Base-by-base conservation (phyloP, 257 asterid species). In the Nicotiana tabacum region DNA sequence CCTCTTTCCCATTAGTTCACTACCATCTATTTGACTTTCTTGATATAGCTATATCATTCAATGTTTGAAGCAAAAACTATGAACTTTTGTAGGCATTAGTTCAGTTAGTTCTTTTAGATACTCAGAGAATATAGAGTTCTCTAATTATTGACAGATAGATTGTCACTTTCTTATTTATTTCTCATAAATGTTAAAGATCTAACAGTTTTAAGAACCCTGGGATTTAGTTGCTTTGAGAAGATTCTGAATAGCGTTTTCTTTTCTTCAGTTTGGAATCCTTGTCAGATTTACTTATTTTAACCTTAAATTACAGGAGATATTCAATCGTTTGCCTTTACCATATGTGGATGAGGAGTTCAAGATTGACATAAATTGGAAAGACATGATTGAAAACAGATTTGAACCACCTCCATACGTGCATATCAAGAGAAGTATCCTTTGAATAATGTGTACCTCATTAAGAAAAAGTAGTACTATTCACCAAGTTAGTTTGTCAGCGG, bases 351-450 rank as follows among this genome's bases (percentile, higher is more conserved):
- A 91, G 87, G 99, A 94, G 83, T 96, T 94, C 94, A 88, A 86
- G 84, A 85, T 94, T 85, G 93, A 96, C 89, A 84, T 89, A 58
- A 93, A 85, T 78, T 93, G 97, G 98, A 94, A 90, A 88, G 88
- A 89, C 43, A 82, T 78, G 68, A 57, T 72, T 78, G 97, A 89
- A 82, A 77, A 88, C 58, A 91, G 87, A 84, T 82, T 82, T 85
- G 93, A 84, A 89, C 96, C 96, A 74, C 92, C 87, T 84, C 88
- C 92, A 82, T 96, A 94, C 77, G 87, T 82, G 87, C 94, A 83
- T 85, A 94, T 94, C 90, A 93, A 82, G 83, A 90, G 99, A 81
- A 94, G 99, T 96, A 96, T 94, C 97, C 98, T 92, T 77, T 83
- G 81, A 27, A 80, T 43, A 12, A 43, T 43, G 51, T 43, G 11